Conservation (phyloP, 2,329 filamentous ascomycete genomes). For the Alternaria tenuissima region DNA sequence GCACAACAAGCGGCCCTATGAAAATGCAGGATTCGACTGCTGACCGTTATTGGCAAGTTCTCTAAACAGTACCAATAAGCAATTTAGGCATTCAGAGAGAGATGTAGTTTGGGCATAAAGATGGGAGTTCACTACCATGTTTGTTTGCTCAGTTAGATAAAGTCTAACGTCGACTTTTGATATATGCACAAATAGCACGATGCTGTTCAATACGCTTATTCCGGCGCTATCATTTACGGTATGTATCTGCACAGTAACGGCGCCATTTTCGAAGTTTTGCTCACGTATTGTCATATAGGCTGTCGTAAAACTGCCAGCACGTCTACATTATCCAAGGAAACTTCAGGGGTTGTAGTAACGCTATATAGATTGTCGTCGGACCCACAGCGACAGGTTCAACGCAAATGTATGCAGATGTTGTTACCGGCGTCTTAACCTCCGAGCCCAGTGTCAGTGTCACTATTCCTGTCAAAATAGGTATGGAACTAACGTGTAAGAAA, state of each 20-base stretch:
- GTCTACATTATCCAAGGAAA: not conserved
- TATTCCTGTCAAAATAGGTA: not conserved
- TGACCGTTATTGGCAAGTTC: not conserved
- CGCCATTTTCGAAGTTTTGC: not conserved
- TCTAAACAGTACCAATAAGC: not conserved
- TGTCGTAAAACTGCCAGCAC: not conserved
- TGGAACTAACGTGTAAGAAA: not conserved
- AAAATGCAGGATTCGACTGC: not conserved
- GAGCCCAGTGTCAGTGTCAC: not conserved
- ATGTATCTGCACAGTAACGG: not conserved
- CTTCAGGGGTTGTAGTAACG: not conserved
- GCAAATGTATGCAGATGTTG: conserved; percentile 1
- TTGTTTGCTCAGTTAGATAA: not conserved
- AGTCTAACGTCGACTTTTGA: not conserved
- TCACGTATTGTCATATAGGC: not conserved
- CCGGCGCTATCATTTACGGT: not conserved
- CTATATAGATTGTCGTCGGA: conserved; percentile 1
- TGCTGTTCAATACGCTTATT: not conserved
- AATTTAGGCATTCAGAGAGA: not conserved
- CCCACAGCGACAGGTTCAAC: not conserved
- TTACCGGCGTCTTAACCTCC: conserved; percentile 2
- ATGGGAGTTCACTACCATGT: not conserved
- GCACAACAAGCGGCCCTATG: not conserved
- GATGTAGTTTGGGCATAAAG: not conserved
- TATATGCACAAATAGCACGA: not conserved